phyloP scores from a whole-genome alignment of 116 monocot genomes.

The Zostera marina region DNA sequence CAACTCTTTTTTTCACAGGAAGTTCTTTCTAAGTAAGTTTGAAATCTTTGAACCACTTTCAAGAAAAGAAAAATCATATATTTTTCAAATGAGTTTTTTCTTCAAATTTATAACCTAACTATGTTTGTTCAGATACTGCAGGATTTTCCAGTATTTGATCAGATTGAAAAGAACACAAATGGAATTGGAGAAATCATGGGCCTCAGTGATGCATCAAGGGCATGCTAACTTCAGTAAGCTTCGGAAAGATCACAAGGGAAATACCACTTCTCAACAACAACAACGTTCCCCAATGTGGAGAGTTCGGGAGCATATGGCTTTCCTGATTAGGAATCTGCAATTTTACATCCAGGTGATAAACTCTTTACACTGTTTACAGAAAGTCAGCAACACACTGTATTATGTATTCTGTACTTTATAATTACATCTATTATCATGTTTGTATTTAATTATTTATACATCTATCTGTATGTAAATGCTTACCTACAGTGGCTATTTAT shows the following conservation, averaged over 20 bases:
- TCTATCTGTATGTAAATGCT: too few relatives aligned
- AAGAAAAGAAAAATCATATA: too few relatives aligned
- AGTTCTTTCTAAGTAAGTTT: conserved; percentile 75
- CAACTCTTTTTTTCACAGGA: conserved; percentile 94
- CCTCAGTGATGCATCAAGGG: conserved; percentile 86
- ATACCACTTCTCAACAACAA: conserved; percentile 21
- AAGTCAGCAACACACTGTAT: neutral
- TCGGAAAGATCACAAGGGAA: conserved; percentile 39
- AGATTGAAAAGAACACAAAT: conserved; percentile 93
- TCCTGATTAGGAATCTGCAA: conserved; percentile 90
- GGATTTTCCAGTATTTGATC: conserved; percentile 82
- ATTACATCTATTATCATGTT: neutral
- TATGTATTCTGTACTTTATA: neutral
- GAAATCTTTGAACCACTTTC: too few relatives aligned
- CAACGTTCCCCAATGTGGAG: conserved; percentile 71
- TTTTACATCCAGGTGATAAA: conserved; percentile 87
- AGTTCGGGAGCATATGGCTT: conserved; percentile 93
- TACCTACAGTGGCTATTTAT: too few relatives aligned
- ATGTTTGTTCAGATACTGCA: conserved; percentile 48
- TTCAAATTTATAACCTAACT: neutral
- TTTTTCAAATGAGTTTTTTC: neutral
- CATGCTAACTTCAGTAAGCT: conserved; percentile 73
- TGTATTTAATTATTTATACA: neutral
- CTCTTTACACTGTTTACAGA: neutral
- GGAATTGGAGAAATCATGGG: conserved; percentile 98